A percentile compares a stretch with the other conserved stretches of the same genome.
phyloP scores from a whole-genome alignment of 345 rosid genomes.

The Salix caprea region DNA sequence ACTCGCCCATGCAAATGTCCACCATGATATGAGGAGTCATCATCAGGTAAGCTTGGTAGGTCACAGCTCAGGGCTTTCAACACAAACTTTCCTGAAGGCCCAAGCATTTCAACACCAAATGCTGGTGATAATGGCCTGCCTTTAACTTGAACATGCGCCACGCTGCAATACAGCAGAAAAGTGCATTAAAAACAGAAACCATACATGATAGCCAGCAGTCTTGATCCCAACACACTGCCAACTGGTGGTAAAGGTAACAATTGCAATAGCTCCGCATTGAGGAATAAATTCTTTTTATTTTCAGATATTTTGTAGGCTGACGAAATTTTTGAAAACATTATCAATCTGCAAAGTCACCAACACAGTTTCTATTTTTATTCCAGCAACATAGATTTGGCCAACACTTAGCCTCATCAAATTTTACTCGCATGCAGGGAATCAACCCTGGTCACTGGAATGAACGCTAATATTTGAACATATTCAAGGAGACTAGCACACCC shows the following conservation, averaged over 20 bases:
- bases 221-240: not conserved
- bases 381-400: not conserved
- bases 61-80: constrained; percentile 44
- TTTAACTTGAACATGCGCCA: constrained; percentile 54
- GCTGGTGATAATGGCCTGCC: constrained; percentile 61
- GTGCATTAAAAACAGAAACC: constrained; percentile 3
- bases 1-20: constrained; percentile 18
- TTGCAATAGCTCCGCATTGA: not conserved
- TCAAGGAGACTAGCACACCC: not conserved
- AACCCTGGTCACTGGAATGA: too few species aligned
- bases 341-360: not conserved
- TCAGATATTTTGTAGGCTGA: not conserved
- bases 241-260: too few species aligned
- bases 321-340: not conserved
- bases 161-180: constrained; percentile 43
- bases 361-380: not conserved
- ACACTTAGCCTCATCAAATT: not conserved
- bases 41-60: constrained; percentile 27
- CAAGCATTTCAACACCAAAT: constrained; percentile 38
- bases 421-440: not conserved
- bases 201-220: not conserved
- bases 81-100: constrained; percentile 48
- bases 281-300: not conserved
- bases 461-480: too few species aligned
- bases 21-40: not conserved